phyloP scores from a whole-genome alignment of 2,329 filamentous ascomycete species.

The Neocatenulostroma microsporum region DNA sequence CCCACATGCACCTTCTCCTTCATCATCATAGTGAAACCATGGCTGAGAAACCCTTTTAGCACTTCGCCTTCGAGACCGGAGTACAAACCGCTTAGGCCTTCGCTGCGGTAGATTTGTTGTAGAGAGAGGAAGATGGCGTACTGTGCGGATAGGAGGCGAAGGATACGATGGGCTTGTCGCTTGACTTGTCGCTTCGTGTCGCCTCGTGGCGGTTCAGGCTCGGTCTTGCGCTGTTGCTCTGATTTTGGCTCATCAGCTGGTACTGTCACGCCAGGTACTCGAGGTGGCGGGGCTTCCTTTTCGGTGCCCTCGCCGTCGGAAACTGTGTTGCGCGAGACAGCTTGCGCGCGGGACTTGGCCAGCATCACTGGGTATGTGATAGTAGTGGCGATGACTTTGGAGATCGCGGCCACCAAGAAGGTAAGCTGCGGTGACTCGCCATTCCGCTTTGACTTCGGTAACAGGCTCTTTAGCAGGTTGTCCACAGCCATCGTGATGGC shows the following conservation, averaged over 20 bases:
- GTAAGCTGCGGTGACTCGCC: constrained; percentile 49
- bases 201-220: constrained; percentile 4
- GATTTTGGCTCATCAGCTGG: constrained; percentile 13
- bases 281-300: constrained; percentile 14
- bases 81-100: constrained; percentile 65
- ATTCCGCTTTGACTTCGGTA: constrained; percentile 47
- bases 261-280: constrained; percentile 5
- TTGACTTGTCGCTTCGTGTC: constrained; percentile 1
- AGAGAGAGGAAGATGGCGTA: constrained; percentile 25
- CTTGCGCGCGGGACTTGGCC: constrained; percentile 72
- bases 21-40: constrained; percentile 79
- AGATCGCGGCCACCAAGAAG: constrained; percentile 64
- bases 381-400: constrained; percentile 67
- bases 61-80: constrained; percentile 69
- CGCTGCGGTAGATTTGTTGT: constrained; percentile 32
- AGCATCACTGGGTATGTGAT: constrained; percentile 81
- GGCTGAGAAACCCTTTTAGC: constrained; percentile 73
- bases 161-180: neutral
- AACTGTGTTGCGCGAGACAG: constrained; percentile 35
- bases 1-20: constrained; percentile 69
- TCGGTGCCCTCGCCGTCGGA: constrained; percentile 21
- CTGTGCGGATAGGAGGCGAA: constrained; percentile 22
- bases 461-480: constrained; percentile 57
- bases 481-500: constrained; percentile 80
- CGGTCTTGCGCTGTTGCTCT: constrained; percentile 3